Base-by-base conservation (phyloP, 225 moss, liverwort and hornwort genomes). In the Marchantia polymorpha region DNA sequence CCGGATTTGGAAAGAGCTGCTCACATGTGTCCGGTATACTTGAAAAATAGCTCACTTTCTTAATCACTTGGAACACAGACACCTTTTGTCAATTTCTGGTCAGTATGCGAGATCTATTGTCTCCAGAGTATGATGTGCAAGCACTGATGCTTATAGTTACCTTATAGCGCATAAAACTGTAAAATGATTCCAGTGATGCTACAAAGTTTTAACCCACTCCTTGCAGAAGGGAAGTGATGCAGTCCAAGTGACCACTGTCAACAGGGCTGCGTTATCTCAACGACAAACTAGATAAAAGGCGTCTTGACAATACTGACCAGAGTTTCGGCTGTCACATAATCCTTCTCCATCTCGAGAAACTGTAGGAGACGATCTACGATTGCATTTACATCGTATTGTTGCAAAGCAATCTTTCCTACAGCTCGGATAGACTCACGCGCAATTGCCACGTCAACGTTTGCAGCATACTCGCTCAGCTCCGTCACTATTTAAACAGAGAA, bases 331-430 rank as follows among this genome's bases (percentile, higher is more conserved):
- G 94, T 97, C 68, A 97, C 97, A 81, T 97, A 97, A 81, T 97
- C 97, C 83, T 97, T 97, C 85, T 94, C 97, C 97, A 97, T 94
- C 88, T 97, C 97, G 79, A 97, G 88, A 76, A 97, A 97, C 83
- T 92, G 93, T 73, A 97, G 91, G 70, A 97, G 88, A 46, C 97
- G 93, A 82, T 97, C 97, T 50, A 97, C 97, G 64, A 97, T 97
- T 66, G 97, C 97, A 65, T 97, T 93, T 39, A 97, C 93, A 82
- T 97, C 97, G 83, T 94, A 97, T 67, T 97, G 97, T 81, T 97
- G 94, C 88, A 97, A 87, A 29, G 97, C 97, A 82, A 97, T 94
- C 86, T 97, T 93, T 80, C 97, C 97, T 59, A 97, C 97, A 64
- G 97, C 97, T 82, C 97, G 93, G 88, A 97, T 97, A 77, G 97